Percentiles rank a stretch among this genome's conserved stretches.
Conservation (phyloP, 202 grass and related monocot genomes). For the Musa balbisiana region DNA sequence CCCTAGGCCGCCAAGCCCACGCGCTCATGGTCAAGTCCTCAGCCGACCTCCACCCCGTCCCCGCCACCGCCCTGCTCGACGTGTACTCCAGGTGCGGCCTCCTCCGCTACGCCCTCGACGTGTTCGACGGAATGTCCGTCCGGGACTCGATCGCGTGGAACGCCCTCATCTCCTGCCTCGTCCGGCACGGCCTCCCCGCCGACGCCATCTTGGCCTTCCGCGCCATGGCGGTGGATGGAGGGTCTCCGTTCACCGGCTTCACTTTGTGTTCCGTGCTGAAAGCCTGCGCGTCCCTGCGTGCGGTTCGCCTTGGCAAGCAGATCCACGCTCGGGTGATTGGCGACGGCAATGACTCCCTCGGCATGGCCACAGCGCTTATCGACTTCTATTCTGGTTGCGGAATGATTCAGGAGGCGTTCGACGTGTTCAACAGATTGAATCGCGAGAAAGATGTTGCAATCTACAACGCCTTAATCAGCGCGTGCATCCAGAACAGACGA, state of each 20-base stretch:
- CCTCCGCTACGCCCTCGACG: slow-evolving; percentile 22
- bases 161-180: slow-evolving; percentile 40
- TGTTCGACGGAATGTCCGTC: slow-evolving; percentile 55
- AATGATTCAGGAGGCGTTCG: slow-evolving; percentile 33
- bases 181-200: slow-evolving; percentile 29
- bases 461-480: slow-evolving; percentile 33
- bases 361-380: slow-evolving; percentile 29
- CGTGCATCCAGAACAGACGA: slow-evolving; percentile 33
- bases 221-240: slow-evolving; percentile 24
- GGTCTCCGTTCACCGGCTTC: slow-evolving; percentile 5
- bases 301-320: slow-evolving; percentile 8
- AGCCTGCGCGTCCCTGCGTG: slow-evolving; percentile 9
- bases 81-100: slow-evolving; percentile 14
- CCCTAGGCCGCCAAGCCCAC: slow-evolving; percentile 8
- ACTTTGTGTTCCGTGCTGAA: slow-evolving; percentile 16
- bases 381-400: slow-evolving; percentile 51
- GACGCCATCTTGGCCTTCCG: slow-evolving; percentile 27
- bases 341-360: slow-evolving; percentile 15
- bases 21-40: slow-evolving; percentile 5
- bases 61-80: slow-evolving; percentile 11
- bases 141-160: slow-evolving; percentile 51
- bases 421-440: slow-evolving; percentile 19
- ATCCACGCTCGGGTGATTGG: slow-evolving; percentile 16
- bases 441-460: slow-evolving; percentile 29
- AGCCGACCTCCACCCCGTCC: neutral